These are phyloP conservation scores for Schwanniomyces polymorphus DNA, from an alignment of 805 yeast species.

Conservation along the genomic window DNA sequence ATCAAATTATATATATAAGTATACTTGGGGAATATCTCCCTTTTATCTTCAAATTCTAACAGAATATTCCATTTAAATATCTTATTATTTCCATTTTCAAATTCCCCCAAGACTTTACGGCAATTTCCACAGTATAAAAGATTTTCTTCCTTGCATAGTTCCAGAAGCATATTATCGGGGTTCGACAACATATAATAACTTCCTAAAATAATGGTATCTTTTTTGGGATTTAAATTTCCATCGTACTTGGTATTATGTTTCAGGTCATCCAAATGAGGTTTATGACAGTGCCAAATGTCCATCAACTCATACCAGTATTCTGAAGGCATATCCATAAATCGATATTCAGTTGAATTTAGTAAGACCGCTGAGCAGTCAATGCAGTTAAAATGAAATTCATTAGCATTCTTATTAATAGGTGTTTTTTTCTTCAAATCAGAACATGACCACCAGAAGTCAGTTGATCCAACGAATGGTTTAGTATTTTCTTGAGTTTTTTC, in stretches of 20 bases:
- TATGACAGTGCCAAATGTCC: constrained; percentile 98
- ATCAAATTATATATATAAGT: constrained; percentile 38
- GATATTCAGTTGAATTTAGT: constrained; percentile 29
- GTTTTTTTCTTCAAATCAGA: constrained; percentile 36
- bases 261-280: constrained; percentile 46
- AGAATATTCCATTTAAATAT: constrained; percentile 59
- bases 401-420: constrained; percentile 18
- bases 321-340: constrained; percentile 73
- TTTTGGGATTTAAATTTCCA: constrained; percentile 45
- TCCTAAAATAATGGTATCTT: constrained; percentile 51
- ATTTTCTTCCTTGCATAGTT: not conserved
- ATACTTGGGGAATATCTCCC: constrained; percentile 34
- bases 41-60: constrained; percentile 19
- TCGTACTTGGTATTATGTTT: constrained; percentile 30
- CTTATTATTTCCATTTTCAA: constrained; percentile 17
- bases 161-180: constrained; percentile 4
- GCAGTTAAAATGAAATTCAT: constrained; percentile 32
- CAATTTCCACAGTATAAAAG: constrained; percentile 39
- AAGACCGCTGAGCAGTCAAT: constrained; percentile 24
- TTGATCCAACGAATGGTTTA: constrained; percentile 8
- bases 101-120: constrained; percentile 37
- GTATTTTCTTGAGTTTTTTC: constrained; percentile 3
- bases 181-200: constrained; percentile 52
- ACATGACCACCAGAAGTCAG: constrained; percentile 40
- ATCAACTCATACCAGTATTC: constrained; percentile 92